A percentile compares a stretch with the other conserved stretches of the same genome.
Evolutionary conservation across 805 yeast genomes (phyloP).

Genomic region (Ascoidea asiatica): DNA sequence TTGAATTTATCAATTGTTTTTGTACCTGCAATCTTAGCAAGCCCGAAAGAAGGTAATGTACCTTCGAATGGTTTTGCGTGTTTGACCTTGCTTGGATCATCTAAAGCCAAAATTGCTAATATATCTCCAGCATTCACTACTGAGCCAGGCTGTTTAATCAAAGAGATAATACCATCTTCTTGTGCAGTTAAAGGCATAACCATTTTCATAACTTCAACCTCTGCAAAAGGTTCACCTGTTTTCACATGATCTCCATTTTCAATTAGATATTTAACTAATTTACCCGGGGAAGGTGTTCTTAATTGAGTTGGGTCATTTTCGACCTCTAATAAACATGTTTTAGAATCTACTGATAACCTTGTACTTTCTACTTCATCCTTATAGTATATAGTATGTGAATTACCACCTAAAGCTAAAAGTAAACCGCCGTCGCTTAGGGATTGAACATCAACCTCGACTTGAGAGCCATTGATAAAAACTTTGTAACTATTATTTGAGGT

Average conservation of each 20-base stretch:
- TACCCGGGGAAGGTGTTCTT: conserved; percentile 98
- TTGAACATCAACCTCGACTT: conserved; percentile 76
- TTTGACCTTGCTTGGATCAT: conserved; percentile 94
- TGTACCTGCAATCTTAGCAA: conserved; percentile 70
- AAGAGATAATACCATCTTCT: conserved; percentile 86
- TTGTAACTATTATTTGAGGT: conserved; percentile 79
- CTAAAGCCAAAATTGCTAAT: conserved; percentile 84
- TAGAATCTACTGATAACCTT: conserved; percentile 87
- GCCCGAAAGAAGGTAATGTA: conserved; percentile 78
- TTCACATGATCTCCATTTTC: conserved; percentile 89
- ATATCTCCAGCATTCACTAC: conserved; percentile 94
- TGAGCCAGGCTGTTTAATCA: conserved; percentile 97
- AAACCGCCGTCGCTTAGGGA: conserved; percentile 93
- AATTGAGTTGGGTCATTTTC: conserved; percentile 98
- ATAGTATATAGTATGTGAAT: conserved; percentile 93
- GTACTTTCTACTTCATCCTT: conserved; percentile 95
- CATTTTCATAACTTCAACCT: conserved; percentile 99
- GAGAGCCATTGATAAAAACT: conserved; percentile 85
- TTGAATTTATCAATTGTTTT: conserved; percentile 71
- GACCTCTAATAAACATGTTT: conserved; percentile 84
- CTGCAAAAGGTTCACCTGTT: conserved; percentile 93
- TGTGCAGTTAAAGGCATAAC: conserved; percentile 93
- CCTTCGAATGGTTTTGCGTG: conserved; percentile 95
- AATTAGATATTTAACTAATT: conserved; percentile 82
- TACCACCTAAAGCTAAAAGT: conserved; percentile 77